phyloP scores from a whole-genome alignment of 208 protist genomes.

The Acanthamoeba healyi region DNA sequence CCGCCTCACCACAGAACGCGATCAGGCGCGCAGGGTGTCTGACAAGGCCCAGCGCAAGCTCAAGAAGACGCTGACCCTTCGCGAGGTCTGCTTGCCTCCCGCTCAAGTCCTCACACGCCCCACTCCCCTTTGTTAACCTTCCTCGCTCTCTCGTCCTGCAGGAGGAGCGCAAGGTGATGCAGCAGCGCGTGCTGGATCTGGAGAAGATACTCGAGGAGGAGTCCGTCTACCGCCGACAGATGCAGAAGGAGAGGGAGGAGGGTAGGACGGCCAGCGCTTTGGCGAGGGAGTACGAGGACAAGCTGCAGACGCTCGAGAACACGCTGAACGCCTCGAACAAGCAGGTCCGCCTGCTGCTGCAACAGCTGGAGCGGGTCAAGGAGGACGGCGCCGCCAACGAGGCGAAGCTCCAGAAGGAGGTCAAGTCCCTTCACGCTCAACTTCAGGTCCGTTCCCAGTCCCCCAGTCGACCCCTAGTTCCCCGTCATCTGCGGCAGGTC shows the following conservation, averaged over 20 bases:
- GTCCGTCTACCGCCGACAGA: neutral
- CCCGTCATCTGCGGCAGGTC: too few species aligned
- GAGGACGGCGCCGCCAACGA: constrained; percentile 1
- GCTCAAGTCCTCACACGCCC: too few species aligned
- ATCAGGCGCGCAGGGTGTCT: neutral
- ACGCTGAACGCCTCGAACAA: neutral
- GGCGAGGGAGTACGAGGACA: constrained; percentile 13
- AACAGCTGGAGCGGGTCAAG: constrained; percentile 15
- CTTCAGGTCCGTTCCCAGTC: neutral
- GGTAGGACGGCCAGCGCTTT: neutral
- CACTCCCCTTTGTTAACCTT: neutral
- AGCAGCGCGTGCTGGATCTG: constrained; percentile 29
- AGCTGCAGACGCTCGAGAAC: neutral
- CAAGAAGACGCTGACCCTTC: neutral
- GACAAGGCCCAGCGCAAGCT: constrained; percentile 14
- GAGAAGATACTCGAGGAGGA: constrained; percentile 19
- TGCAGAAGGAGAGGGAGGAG: constrained; percentile 1
- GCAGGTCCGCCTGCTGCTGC: constrained; percentile 13
- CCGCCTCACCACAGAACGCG: constrained; percentile 29
- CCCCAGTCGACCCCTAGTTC: too few species aligned
- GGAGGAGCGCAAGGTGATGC: neutral
- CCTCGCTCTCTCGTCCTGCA: neutral
- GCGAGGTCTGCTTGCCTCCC: neutral
- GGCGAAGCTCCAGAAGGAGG: neutral
- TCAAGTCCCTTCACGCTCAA: neutral